Conservation (phyloP, 805 yeast genomes). For the Candida patagonica region DNA sequence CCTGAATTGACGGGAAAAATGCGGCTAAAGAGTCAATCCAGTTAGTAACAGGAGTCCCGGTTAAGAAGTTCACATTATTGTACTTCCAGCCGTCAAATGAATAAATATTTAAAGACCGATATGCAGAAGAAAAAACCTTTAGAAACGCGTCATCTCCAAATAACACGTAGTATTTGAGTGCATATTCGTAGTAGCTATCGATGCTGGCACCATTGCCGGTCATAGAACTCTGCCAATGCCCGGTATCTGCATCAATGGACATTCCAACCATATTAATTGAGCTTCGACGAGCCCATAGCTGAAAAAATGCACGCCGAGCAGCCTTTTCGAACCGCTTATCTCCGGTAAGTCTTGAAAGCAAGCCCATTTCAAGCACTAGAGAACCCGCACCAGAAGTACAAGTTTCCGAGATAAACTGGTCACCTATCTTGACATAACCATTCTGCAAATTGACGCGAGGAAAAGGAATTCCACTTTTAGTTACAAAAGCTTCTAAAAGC, state of each 20-base stretch:
- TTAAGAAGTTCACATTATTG: constrained; percentile 44
- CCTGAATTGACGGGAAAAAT: constrained; percentile 81
- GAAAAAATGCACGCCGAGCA: constrained; percentile 54
- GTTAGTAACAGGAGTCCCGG: constrained; percentile 40
- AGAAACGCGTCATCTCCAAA: constrained; percentile 50
- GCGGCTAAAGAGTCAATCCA: constrained; percentile 89
- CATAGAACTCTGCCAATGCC: constrained; percentile 46
- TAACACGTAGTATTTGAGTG: constrained; percentile 64
- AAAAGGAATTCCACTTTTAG: constrained; percentile 55
- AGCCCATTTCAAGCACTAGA: constrained; percentile 69
- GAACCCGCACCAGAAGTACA: constrained; percentile 86
- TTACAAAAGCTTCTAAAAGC: constrained; percentile 59
- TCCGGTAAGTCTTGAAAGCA: constrained; percentile 65
- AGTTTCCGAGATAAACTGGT: constrained; percentile 40
- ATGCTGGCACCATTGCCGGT: constrained; percentile 88
- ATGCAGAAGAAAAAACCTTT: constrained; percentile 45
- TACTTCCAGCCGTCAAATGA: constrained; percentile 42
- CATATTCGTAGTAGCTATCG: constrained; percentile 86
- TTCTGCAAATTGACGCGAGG: constrained; percentile 63
- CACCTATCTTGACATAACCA: constrained; percentile 33
- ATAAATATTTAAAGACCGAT: constrained; percentile 47
- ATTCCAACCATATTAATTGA: constrained; percentile 61
- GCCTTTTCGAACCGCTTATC: constrained; percentile 59
- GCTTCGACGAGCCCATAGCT: constrained; percentile 62
- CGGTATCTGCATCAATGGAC: constrained; percentile 55